phyloP scores from a whole-genome alignment of 2,329 filamentous ascomycete genomes.

The Diaporthe amygdali region DNA sequence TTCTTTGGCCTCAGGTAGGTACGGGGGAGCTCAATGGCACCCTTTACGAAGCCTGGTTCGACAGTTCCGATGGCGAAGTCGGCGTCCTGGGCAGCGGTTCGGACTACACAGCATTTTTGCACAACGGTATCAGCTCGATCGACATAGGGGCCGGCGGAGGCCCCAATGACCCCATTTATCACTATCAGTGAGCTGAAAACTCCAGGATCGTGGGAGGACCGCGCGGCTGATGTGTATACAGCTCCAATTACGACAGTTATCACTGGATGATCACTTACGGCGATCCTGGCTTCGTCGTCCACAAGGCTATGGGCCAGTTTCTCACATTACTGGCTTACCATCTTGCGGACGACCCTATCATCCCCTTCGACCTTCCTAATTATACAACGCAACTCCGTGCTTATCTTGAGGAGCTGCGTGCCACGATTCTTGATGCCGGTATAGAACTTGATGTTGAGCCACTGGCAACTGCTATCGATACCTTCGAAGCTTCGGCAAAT shows the following conservation, averaged over 20 bases:
- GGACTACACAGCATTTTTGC: constrained; percentile 1
- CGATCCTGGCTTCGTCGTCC: constrained; percentile 61
- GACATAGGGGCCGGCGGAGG: background rate
- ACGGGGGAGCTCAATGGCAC: background rate
- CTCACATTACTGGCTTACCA: background rate
- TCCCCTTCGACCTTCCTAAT: background rate
- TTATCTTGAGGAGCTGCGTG: background rate
- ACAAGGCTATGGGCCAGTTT: constrained; percentile 9
- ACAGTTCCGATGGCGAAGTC: background rate
- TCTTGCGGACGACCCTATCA: background rate
- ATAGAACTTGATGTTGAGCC: background rate
- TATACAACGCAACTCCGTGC: background rate
- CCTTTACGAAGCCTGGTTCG: constrained; percentile 1
- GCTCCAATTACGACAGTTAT: constrained; percentile 91
- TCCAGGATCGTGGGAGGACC: too few species aligned
- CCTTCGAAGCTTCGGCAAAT: background rate
- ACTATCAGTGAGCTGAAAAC: background rate
- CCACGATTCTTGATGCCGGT: background rate
- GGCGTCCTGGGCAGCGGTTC: constrained; percentile 5
- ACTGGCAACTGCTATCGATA: background rate
- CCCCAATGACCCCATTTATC: background rate
- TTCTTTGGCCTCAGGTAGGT: background rate
- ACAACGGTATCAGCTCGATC: background rate
- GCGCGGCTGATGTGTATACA: constrained; percentile 75
- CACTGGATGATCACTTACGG: constrained; percentile 86